Conservation (phyloP, 202 grass and related monocot species). For the Zizania palustris region DNA sequence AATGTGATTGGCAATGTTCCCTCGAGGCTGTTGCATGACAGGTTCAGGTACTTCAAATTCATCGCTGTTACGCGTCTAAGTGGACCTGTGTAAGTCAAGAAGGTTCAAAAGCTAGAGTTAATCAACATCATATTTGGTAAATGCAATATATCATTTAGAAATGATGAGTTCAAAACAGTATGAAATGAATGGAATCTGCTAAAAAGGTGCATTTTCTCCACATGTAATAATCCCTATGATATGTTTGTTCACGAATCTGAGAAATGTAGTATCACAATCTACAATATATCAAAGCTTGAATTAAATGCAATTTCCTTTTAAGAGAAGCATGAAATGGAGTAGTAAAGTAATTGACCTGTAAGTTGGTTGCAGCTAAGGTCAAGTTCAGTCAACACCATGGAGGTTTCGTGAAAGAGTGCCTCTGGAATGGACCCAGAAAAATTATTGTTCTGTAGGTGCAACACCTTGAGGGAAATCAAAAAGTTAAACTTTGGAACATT, state of each 20-base stretch:
- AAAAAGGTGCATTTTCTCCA: neutral
- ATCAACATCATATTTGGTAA: conserved; percentile 27
- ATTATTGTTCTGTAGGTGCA: conserved; percentile 68
- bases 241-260: conserved; percentile 28
- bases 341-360: conserved; percentile 56
- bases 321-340: conserved; percentile 10
- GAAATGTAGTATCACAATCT: neutral
- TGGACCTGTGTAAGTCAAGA: conserved; percentile 61
- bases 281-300: neutral
- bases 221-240: conserved; percentile 7
- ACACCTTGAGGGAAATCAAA: conserved; percentile 76
- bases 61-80: conserved; percentile 69
- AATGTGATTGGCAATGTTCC: conserved; percentile 83
- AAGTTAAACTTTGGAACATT: conserved; percentile 85
- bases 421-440: conserved; percentile 83
- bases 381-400: conserved; percentile 82
- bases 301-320: conserved; percentile 22
- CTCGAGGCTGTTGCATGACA: conserved; percentile 72
- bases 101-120: conserved; percentile 23
- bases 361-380: conserved; percentile 92
- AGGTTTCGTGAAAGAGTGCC: conserved; percentile 76
- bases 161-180: conserved; percentile 5
- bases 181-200: conserved; percentile 7
- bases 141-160: conserved; percentile 7
- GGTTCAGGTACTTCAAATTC: conserved; percentile 78